Base-by-base conservation (phyloP, 805 yeast genomes). In the Kluyveromyces wickerhamii region DNA sequence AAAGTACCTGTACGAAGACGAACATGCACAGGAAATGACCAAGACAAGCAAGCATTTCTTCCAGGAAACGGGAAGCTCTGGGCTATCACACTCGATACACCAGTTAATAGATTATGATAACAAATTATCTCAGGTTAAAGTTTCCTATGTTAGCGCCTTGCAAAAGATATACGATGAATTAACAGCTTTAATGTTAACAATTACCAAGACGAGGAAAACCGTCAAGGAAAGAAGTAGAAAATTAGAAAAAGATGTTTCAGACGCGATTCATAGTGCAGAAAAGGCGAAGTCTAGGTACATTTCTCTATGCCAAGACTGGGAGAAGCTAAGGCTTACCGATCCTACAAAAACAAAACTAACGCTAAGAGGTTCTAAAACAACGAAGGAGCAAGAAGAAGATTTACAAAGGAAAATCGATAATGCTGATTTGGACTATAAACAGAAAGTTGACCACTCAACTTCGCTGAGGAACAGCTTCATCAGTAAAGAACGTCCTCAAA, bases 371-470 rank as follows among this genome's bases (percentile, higher is more conserved):
- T 73, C 84, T 26, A 80, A 79, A 45, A 77, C 87, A 0, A 76
- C 82, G 1, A 80, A 79, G 34, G 74, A 71, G 32, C 96, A 89
- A 60, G 97, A 92, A 53, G 97, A 89, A 52, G 95, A 88, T 32
- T 65, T 89, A 13, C 76, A 72, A 41, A 64, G 78, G 36, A 88
- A 89, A 52, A 84, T 92, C 30, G 84, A 80, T 44, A 60, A 66
- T 36, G 94, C 96, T 0, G 96, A 92, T 57, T 70, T 73, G 35
- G 98, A 92, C 43, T 92, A 86, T 62, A 77, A 79, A 54, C 75
- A 72, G 49, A 81, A 74, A 50, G 94, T 87, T 4, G 71, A 77
- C 27, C 62, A 74, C 2, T 82, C 92, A 20, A 79, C 81, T 45
- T 74, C 81, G 29, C 57, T 77, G 45, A 80, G 92, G 56, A 79